Base-by-base conservation (phyloP, 1,284 basidiomycete genomes). In the Omphalotus olearius region DNA sequence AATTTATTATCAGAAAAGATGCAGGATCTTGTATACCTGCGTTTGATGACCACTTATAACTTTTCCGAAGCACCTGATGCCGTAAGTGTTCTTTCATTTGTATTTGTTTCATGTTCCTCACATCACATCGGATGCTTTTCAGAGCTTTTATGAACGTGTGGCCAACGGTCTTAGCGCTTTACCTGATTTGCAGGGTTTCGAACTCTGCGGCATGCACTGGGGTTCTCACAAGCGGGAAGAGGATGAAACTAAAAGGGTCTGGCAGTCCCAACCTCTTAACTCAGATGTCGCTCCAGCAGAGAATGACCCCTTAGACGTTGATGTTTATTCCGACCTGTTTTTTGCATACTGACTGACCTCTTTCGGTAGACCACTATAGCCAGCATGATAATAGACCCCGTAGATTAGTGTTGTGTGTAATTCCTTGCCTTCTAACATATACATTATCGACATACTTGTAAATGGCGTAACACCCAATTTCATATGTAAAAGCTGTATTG, bases 141-240 rank as follows among this genome's bases (percentile, higher is more conserved):
- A 87, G 86, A 69, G 73, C 23, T 85, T 85, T 62, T 85, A 84
- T 61, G 68, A 78, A 46, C 73, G 82, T 56, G 77, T 86, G 44
- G 76, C 83, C 47, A 67, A 68, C 33, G 71, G 71, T 10, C 73
- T 88, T 55, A 69, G 73, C n/a, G 72, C 73, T 3, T 73, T 88
- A 55, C 70, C 76, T 17, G 65, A 75, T 47, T 72, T 89, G 25
- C 67, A 73, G 54, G 75, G 76, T 39, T 87, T 88, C 61, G 85
- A 88, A 62, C 75, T 88, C 33, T 83, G 76, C 41, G 85, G 87
- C 33, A 79, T 88, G 67, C 83, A 84, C 56, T 89, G 85, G 85
- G 73, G 68, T 30, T 75, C 76, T 3, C 68, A 69, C 16, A 69
- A 64, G 43, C 71, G 71, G 57, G 56, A 62, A 17, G 64, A 70